phyloP scores from a whole-genome alignment of 345 rosid species.

The Citrus unshiu region DNA sequence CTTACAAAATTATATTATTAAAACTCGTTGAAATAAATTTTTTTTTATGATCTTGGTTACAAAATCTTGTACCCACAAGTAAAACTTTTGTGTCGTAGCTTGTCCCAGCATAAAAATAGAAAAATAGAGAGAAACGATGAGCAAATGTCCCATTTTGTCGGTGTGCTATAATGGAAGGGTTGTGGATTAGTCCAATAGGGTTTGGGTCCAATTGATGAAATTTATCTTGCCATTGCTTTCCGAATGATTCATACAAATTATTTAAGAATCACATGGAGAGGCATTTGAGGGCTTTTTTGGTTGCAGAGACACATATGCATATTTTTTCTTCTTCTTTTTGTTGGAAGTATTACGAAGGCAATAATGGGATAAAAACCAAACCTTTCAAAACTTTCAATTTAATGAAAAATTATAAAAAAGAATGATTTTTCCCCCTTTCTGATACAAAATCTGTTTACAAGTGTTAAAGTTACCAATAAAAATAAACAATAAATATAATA shows the following conservation, averaged over 20 bases:
- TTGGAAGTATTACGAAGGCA: background rate
- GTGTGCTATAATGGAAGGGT: background rate
- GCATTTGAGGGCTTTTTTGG: background rate
- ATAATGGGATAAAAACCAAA: background rate
- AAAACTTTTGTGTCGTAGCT: background rate
- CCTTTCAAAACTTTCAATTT: too few relatives aligned
- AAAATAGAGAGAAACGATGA: too few relatives aligned
- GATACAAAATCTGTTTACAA: too few relatives aligned
- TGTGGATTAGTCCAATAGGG: background rate
- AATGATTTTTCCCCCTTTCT: too few relatives aligned
- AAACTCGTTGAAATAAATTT: too few relatives aligned
- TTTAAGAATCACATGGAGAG: background rate
- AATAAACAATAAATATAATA: too few relatives aligned
- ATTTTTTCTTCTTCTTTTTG: too few relatives aligned
- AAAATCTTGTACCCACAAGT: background rate
- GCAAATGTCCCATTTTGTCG: background rate
- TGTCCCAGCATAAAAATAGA: background rate
- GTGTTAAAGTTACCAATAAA: too few relatives aligned
- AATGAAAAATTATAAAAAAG: too few relatives aligned
- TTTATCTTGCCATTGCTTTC: background rate
- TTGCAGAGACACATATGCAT: background rate
- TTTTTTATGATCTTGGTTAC: background rate
- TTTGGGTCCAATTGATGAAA: background rate
- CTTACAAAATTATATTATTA: too few relatives aligned
- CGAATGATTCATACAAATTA: background rate